These are phyloP conservation scores for Podospora fimiseda DNA, from an alignment of 495 filamentous ascomycete genomes.

Conservation along the genomic window DNA sequence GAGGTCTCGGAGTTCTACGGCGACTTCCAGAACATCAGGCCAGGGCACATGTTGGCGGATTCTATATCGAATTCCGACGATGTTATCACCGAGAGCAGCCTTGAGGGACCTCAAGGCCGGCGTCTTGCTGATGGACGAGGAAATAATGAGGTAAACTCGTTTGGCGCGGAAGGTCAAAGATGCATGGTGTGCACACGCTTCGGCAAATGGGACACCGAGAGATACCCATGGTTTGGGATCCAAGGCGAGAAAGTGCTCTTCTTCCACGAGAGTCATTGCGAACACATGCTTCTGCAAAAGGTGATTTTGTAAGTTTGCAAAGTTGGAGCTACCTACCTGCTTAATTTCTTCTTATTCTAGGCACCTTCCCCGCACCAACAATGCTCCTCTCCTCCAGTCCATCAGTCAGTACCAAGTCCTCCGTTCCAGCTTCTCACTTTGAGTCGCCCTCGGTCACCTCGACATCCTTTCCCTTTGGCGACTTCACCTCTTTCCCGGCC, in stretches of 20 bases:
- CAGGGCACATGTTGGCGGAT: conserved; percentile 56
- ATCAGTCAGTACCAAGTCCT: no score
- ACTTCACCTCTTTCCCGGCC: neutral
- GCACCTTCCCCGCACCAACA: no score
- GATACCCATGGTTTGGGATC: conserved; percentile 37
- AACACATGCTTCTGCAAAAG: no score
- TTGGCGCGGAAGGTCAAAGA: conserved; percentile 45
- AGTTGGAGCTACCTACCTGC: no score
- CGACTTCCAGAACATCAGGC: conserved; percentile 53
- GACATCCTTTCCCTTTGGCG: neutral
- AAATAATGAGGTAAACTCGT: conserved; percentile 55
- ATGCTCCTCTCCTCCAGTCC: neutral
- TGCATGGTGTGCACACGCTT: conserved; percentile 45
- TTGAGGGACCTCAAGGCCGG: conserved; percentile 41
- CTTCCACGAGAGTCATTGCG: conserved; percentile 8
- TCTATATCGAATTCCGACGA: conserved; percentile 49
- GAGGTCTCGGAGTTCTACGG: conserved; percentile 39
- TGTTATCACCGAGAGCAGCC: conserved; percentile 39
- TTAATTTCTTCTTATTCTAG: no score
- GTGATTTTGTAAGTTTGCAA: no score
- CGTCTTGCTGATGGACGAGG: conserved; percentile 52
- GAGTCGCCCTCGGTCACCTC: no score
- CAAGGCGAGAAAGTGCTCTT: conserved; percentile 30
- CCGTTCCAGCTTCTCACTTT: neutral
- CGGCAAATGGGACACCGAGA: conserved; percentile 46